Conservation (phyloP, 1,284 basidiomycete genomes). For the Ceratobasidium sp. region DNA sequence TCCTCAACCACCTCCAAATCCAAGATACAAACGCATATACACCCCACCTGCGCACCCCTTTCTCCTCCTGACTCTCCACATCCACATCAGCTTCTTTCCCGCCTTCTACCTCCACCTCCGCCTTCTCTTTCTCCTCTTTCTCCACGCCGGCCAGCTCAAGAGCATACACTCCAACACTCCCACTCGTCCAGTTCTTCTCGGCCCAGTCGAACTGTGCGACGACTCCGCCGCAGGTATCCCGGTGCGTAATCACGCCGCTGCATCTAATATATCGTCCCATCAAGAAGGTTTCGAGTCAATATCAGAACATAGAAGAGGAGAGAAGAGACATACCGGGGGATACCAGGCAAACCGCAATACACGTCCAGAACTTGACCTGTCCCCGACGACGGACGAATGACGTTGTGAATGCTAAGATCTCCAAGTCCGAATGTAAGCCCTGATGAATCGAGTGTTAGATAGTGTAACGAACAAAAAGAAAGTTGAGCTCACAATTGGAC, state of each 20-base stretch:
- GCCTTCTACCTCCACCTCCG: background rate
- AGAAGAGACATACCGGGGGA: constrained; percentile 13
- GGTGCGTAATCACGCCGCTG: background rate
- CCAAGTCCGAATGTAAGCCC: constrained; percentile 26
- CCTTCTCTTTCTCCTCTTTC: background rate
- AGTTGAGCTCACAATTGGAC: background rate
- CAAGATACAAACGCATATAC: constrained; percentile 1
- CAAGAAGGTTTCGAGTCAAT: background rate
- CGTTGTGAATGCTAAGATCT: background rate
- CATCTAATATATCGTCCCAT: background rate
- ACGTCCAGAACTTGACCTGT: constrained; percentile 12
- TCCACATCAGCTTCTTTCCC: background rate
- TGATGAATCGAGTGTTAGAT: background rate
- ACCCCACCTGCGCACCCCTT: background rate
- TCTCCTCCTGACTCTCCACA: background rate
- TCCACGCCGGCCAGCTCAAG: background rate
- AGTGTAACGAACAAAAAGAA: no score
- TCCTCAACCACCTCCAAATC: background rate
- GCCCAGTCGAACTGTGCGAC: constrained; percentile 35
- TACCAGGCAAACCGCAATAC: background rate
- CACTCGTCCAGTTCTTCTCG: constrained; percentile 37
- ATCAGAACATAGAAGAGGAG: background rate
- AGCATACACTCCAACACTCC: constrained; percentile 21
- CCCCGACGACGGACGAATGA: background rate
- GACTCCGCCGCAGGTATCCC: constrained; percentile 15